phyloP scores from a whole-genome alignment of 225 moss, liverwort and hornwort species.

The Lunularia cruciata region DNA sequence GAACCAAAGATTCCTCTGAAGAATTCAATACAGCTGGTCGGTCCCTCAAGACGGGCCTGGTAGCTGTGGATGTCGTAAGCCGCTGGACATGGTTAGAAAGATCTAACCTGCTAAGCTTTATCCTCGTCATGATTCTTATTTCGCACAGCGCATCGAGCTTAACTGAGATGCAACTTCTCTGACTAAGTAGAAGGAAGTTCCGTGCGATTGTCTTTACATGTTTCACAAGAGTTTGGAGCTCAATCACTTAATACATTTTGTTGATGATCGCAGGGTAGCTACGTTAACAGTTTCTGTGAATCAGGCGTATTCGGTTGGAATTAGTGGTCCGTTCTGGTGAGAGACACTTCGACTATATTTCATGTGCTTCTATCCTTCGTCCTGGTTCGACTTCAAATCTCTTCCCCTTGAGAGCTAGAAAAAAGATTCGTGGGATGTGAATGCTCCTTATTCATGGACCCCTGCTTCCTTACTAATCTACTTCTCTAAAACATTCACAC shows the following conservation, averaged over 20 bases:
- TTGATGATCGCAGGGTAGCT: constrained; percentile 42
- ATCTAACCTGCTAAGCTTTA: no score
- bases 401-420: background rate
- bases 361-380: background rate
- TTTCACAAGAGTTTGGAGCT: no score
- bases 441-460: no score
- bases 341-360: no score
- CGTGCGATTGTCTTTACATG: no score
- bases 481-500: background rate
- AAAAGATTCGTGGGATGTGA: no score
- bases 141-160: no score
- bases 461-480: no score
- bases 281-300: constrained; percentile 21
- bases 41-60: constrained; percentile 29
- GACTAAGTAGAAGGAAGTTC: no score
- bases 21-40: constrained; percentile 45
- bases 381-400: background rate
- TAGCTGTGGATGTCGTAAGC: constrained; percentile 40
- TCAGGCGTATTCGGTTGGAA: constrained; percentile 25
- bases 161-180: no score
- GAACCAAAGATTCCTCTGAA: constrained; percentile 30
- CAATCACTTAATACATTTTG: no score
- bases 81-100: constrained; percentile 39
- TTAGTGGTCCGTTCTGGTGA: constrained; percentile 37
- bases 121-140: no score